These are phyloP conservation scores for Skeletonema potamos DNA, from an alignment of 108 stramenopile species.

Conservation along the genomic window DNA sequence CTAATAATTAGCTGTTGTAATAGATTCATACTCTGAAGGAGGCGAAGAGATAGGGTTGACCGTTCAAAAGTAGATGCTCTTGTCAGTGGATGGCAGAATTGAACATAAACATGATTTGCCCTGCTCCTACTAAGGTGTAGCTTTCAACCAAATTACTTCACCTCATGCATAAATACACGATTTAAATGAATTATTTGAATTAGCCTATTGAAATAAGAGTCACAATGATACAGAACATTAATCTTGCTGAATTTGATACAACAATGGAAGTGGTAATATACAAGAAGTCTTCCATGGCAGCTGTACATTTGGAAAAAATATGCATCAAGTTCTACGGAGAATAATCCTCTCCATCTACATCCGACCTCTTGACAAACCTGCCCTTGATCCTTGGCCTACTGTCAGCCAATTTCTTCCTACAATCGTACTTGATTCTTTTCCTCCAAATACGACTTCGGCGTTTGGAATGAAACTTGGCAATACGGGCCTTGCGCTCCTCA, in stretches of 20 bases:
- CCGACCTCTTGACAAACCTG: conserved; percentile 88
- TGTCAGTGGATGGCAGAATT: too few species aligned
- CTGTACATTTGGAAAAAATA: background rate
- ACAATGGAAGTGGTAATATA: background rate
- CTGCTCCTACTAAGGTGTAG: too few species aligned
- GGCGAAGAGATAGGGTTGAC: too few species aligned
- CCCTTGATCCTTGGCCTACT: conserved; percentile 98
- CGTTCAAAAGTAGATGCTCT: too few species aligned
- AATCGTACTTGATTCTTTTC: conserved; percentile 99
- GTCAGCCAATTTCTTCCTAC: conserved; percentile 98
- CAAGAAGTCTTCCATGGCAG: background rate
- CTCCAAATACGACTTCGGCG: conserved; percentile 95
- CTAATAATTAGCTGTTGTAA: background rate
- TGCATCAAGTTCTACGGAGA: background rate
- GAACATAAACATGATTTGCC: too few species aligned
- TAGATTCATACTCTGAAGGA: too few species aligned
- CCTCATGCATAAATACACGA: too few species aligned
- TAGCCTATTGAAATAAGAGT: background rate
- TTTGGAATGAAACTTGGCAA: conserved; percentile 96
- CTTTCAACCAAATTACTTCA: too few species aligned
- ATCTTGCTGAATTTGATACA: background rate
- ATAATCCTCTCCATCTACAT: conserved; percentile 37
- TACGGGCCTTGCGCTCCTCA: conserved; percentile 88
- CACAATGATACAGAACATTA: background rate
- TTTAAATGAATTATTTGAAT: conserved; percentile 2